Conservation (phyloP, 176 grass and related monocot species). For the Ananas comosus region DNA sequence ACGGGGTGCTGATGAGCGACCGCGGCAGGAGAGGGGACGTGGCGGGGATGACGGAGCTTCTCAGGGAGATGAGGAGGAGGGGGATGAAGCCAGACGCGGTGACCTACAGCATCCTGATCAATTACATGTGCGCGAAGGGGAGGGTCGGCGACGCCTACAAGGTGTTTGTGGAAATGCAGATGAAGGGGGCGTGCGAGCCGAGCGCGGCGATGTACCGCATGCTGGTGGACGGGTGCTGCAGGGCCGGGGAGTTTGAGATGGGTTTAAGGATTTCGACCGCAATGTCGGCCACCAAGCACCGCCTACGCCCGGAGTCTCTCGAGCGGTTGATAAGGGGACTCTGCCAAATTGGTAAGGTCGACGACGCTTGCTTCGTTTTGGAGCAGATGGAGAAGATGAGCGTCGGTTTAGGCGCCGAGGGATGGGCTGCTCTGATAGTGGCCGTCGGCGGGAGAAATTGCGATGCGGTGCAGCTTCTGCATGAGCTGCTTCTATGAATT, state of each 20-base stretch:
- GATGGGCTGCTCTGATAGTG: slow-evolving; percentile 3
- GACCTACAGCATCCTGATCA: slow-evolving; percentile 51
- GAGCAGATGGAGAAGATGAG: slow-evolving; percentile 25
- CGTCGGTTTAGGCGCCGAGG: slow-evolving; percentile 12
- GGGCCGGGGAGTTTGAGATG: slow-evolving; percentile 32
- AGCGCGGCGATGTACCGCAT: slow-evolving; percentile 39
- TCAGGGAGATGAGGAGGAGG: slow-evolving; percentile 55
- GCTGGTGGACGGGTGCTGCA: slow-evolving; percentile 55
- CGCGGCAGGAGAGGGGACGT: slow-evolving; percentile 28
- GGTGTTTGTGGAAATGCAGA: slow-evolving; percentile 66
- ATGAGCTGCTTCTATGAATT: background rate
- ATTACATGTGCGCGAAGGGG: slow-evolving; percentile 39
- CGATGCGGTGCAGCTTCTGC: background rate
- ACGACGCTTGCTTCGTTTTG: background rate
- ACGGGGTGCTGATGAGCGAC: slow-evolving; percentile 64
- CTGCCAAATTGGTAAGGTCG: slow-evolving; percentile 24
- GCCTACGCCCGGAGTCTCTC: slow-evolving; percentile 5
- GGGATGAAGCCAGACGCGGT: slow-evolving; percentile 39
- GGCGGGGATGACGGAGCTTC: slow-evolving; percentile 23
- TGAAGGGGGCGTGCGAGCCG: slow-evolving; percentile 28
- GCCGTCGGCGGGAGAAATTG: background rate
- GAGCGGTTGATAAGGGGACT: slow-evolving; percentile 21
- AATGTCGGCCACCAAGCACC: slow-evolving; percentile 4
- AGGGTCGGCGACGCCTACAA: slow-evolving; percentile 45
- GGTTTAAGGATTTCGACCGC: slow-evolving; percentile 36